phyloP scores from a whole-genome alignment of 495 filamentous ascomycete species.

The Choiromyces venosus region DNA sequence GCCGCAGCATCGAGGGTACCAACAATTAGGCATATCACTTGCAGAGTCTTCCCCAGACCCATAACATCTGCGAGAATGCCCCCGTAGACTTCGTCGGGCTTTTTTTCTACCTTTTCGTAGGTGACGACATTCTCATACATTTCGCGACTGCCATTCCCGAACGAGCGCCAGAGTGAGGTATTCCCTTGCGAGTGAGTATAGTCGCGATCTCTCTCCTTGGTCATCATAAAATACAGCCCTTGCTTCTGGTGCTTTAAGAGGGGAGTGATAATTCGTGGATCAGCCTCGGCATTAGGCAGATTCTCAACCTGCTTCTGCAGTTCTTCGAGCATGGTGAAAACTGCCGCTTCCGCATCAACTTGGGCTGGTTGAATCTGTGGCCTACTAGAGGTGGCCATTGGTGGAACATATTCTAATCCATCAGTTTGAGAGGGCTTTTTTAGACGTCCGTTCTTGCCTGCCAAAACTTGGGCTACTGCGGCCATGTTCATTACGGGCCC shows the following conservation, averaged over 20 bases:
- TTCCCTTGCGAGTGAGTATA: constrained; percentile 54
- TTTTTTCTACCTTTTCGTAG: constrained; percentile 55
- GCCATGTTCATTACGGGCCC: constrained; percentile 62
- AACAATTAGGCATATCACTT: constrained; percentile 70
- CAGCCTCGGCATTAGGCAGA: constrained; percentile 67
- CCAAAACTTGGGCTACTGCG: constrained; percentile 59
- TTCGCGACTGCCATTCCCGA: constrained; percentile 50
- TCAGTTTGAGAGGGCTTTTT: constrained; percentile 23
- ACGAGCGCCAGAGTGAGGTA: constrained; percentile 68
- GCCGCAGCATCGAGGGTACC: constrained; percentile 56
- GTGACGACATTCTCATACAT: constrained; percentile 80
- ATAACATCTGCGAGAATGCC: constrained; percentile 98
- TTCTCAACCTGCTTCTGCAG: constrained; percentile 55
- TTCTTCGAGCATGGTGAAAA: constrained; percentile 71
- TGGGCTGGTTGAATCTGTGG: constrained; percentile 45
- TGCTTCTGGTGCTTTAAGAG: constrained; percentile 87
- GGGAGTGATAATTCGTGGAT: constrained; percentile 57
- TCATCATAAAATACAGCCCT: constrained; percentile 78
- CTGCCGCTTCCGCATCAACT: constrained; percentile 75
- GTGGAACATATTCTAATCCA: constrained; percentile 19
- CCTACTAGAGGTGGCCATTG: constrained; percentile 19
- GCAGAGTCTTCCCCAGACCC: constrained; percentile 92
- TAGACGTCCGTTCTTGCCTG: constrained; percentile 27
- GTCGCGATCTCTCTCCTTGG: constrained; percentile 63
- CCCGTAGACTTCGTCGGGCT: constrained; percentile 66